phyloP scores from a whole-genome alignment of 345 rosid species.

The Populus deltoides region DNA sequence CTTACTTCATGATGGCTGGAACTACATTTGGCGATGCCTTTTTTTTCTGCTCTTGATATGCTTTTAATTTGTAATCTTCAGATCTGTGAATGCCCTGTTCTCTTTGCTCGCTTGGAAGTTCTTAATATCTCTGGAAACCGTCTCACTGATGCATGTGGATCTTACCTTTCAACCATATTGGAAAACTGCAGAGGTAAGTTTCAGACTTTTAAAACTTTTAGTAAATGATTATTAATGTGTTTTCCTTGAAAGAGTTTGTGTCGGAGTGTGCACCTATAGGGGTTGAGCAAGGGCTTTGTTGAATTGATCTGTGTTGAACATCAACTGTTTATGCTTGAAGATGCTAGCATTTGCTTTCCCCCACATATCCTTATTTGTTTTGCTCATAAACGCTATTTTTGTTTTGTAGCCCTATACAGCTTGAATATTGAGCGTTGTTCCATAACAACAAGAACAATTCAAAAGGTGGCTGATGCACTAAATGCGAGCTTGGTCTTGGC shows the following conservation, averaged over 20 bases:
- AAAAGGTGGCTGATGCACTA: conserved; percentile 67
- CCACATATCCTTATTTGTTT: background rate
- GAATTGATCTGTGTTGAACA: background rate
- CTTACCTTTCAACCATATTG: conserved; percentile 81
- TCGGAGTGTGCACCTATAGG: background rate
- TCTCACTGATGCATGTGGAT: conserved; percentile 97
- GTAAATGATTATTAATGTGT: background rate
- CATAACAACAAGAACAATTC: conserved; percentile 79
- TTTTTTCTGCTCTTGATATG: conserved; percentile 13
- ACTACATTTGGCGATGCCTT: background rate
- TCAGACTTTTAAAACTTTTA: background rate
- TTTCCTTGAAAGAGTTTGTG: conserved; percentile 2
- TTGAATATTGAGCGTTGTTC: conserved; percentile 79
- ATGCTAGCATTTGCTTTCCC: background rate
- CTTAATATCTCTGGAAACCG: conserved; percentile 91
- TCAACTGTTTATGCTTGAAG: background rate
- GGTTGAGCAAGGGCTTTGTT: background rate
- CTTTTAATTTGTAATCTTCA: conserved; percentile 28
- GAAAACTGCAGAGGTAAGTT: conserved; percentile 68
- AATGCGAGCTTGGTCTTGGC: conserved; percentile 54
- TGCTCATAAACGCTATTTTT: conserved; percentile 11
- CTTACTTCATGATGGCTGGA: background rate
- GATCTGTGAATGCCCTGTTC: conserved; percentile 92
- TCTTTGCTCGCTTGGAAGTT: conserved; percentile 77
- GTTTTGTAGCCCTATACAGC: conserved; percentile 62